These are phyloP conservation scores for Trifolium repens DNA, from an alignment of 306 rosid species.

Conservation along the genomic window DNA sequence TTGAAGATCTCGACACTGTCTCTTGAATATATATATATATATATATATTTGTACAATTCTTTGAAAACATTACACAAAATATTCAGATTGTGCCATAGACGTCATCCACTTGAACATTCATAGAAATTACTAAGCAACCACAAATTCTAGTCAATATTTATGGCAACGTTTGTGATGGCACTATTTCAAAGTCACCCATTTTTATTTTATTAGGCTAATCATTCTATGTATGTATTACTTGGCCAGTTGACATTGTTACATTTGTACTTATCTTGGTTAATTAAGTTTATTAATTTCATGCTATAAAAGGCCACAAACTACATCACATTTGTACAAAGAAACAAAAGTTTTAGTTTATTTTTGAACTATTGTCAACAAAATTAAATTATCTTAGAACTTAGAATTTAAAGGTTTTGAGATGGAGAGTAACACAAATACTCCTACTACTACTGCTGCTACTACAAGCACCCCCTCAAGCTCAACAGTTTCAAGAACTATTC, in stretches of 20 bases:
- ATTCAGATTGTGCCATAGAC: slow-evolving; percentile 1
- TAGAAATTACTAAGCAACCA: slow-evolving; percentile 12
- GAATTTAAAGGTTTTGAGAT: slow-evolving; percentile 23
- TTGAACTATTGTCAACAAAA: not conserved
- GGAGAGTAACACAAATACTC: slow-evolving; percentile 26
- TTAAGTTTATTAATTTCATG: not conserved
- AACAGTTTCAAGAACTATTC: slow-evolving; percentile 44
- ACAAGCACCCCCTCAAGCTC: slow-evolving; percentile 38
- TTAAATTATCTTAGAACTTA: not conserved
- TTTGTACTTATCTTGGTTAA: not conserved
- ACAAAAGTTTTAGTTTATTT: not conserved
- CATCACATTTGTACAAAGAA: not conserved
- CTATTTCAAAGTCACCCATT: not conserved
- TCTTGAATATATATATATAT: too few relatives aligned
- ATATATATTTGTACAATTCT: not conserved
- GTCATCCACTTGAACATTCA: not conserved
- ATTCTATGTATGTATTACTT: not conserved
- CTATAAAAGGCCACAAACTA: slow-evolving; percentile 32
- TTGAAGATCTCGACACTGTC: not conserved
- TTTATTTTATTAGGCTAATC: not conserved
- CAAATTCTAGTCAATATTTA: not conserved
- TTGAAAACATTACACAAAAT: not conserved
- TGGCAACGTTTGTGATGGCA: not conserved
- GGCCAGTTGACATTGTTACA: not conserved
- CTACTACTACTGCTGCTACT: not conserved